These are phyloP conservation scores for Pestalotiopsis sp. DNA, from an alignment of 2,329 filamentous ascomycete species.

Conservation along the genomic window DNA sequence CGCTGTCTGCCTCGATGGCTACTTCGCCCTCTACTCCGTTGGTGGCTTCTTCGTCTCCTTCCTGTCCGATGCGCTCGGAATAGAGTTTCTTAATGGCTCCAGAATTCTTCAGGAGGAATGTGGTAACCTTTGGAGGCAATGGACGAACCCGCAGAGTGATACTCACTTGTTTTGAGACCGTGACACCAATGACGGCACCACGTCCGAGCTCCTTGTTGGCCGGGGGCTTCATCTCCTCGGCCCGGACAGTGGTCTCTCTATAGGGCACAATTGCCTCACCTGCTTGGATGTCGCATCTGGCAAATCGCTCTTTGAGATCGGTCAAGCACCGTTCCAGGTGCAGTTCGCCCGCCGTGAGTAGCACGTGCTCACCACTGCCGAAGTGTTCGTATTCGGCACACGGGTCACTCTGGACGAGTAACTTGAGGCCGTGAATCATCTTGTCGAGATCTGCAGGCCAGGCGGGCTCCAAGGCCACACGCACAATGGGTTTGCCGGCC, in stretches of 20 bases:
- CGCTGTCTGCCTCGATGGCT: slow-evolving; percentile 54
- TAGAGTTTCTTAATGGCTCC: slow-evolving; percentile 80
- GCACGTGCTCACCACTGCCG: slow-evolving; percentile 89
- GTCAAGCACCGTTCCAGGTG: slow-evolving; percentile 94
- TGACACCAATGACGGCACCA: slow-evolving; percentile 75
- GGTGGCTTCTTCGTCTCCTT: slow-evolving; percentile 32
- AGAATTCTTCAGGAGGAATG: slow-evolving; percentile 82
- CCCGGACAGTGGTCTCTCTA: slow-evolving; percentile 85
- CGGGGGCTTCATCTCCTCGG: slow-evolving; percentile 89
- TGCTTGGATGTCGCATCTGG: slow-evolving; percentile 90
- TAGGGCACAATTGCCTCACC: slow-evolving; percentile 96
- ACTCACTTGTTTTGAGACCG: slow-evolving; percentile 83
- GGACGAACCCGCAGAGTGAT: slow-evolving; percentile 78
- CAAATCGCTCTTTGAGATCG: slow-evolving; percentile 89
- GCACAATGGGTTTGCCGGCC: slow-evolving; percentile 86
- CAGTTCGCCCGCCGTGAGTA: slow-evolving; percentile 90
- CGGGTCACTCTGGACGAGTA: slow-evolving; percentile 93
- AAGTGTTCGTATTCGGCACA: slow-evolving; percentile 96
- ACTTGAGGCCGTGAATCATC: slow-evolving; percentile 85
- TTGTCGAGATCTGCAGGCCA: slow-evolving; percentile 91
- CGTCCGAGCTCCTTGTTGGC: slow-evolving; percentile 84
- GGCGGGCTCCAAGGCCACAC: slow-evolving; percentile 90
- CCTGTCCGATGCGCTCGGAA: slow-evolving; percentile 64
- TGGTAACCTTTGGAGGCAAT: slow-evolving; percentile 75
- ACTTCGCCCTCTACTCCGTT: slow-evolving; percentile 40